Evolutionary conservation across 768 basidiomycete species (phyloP).

Genomic region (Amanita polypyramis): DNA sequence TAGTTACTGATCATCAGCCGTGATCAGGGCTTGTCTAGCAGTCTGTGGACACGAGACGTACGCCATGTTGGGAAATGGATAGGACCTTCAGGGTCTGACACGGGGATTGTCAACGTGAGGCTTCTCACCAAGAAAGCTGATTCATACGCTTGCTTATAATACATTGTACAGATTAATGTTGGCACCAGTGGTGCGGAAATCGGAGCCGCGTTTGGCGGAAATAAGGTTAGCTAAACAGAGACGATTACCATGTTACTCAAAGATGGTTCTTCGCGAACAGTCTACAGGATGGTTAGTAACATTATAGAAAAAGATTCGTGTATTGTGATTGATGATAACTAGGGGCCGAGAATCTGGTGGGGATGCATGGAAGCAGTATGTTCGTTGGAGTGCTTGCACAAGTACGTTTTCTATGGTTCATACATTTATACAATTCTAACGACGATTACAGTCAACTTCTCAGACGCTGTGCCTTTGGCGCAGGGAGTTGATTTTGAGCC

Average conservation of each 20-base stretch:
- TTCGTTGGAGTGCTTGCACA: slow-evolving; percentile 87
- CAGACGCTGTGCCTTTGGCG: slow-evolving; percentile 78
- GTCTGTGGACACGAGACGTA: slow-evolving; percentile 83
- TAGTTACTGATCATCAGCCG: slow-evolving; percentile 7
- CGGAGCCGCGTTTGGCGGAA: slow-evolving; percentile 86
- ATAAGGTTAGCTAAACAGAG: slow-evolving; percentile 51
- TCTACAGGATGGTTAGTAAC: slow-evolving; percentile 70
- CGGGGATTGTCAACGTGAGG: slow-evolving; percentile 82
- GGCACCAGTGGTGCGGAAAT: slow-evolving; percentile 54
- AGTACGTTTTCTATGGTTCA: slow-evolving; percentile 22
- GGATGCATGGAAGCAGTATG: slow-evolving; percentile 98
- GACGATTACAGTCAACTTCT: slow-evolving; percentile 62
- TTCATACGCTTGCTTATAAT: slow-evolving; percentile 29
- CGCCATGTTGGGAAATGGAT: slow-evolving; percentile 86
- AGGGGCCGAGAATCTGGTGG: slow-evolving; percentile 97
- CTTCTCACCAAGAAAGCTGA: slow-evolving; percentile 33
- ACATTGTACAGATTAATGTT: slow-evolving; percentile 37
- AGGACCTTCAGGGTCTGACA: slow-evolving; percentile 80
- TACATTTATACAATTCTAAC: neutral
- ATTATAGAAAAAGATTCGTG: slow-evolving; percentile 10
- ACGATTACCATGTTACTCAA: neutral
- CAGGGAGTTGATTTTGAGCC: slow-evolving; percentile 79
- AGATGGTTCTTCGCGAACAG: slow-evolving; percentile 22
- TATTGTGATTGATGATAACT: slow-evolving; percentile 14
- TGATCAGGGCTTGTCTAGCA: slow-evolving; percentile 71